phyloP scores from a whole-genome alignment of 768 basidiomycete species.

The Auricularia sp. region DNA sequence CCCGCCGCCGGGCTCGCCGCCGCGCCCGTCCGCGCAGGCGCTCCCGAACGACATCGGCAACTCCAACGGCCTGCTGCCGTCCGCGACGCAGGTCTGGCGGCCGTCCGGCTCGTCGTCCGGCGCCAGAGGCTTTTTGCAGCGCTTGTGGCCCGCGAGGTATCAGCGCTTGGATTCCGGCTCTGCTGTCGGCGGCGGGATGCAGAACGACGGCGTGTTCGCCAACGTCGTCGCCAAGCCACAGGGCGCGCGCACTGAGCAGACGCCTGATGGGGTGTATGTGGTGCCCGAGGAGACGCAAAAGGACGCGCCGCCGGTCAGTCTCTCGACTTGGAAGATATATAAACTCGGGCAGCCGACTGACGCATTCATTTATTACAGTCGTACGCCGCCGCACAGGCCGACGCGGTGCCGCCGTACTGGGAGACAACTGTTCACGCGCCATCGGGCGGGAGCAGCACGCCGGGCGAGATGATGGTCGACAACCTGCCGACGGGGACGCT shows the following conservation, averaged over 20 bases:
- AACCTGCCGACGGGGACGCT: conserved; percentile 77
- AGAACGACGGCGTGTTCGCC: conserved; percentile 92
- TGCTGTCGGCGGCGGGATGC: conserved; percentile 54
- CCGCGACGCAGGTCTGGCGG: conserved; percentile 27
- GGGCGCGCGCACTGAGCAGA: conserved; percentile 1
- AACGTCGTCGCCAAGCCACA: conserved; percentile 88
- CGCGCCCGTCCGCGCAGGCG: conserved; percentile 43
- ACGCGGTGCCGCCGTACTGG: conserved; percentile 92
- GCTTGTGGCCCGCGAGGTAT: conserved; percentile 60
- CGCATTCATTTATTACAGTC: conserved; percentile 35
- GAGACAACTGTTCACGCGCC: conserved; percentile 91
- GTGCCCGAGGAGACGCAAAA: conserved; percentile 76
- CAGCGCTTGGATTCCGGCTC: conserved; percentile 31
- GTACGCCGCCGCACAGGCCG: conserved; percentile 78
- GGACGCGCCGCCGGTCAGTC: conserved; percentile 75
- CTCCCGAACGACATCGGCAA: conserved; percentile 63
- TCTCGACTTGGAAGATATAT: too few species aligned
- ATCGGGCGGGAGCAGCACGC: conserved; percentile 34
- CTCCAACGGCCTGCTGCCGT: conserved; percentile 55
- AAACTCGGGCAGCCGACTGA: too few species aligned
- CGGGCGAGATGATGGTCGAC: conserved; percentile 85
- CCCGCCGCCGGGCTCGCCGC: conserved; percentile 75
- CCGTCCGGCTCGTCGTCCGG: conserved; percentile 31
- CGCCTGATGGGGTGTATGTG: conserved; percentile 31
- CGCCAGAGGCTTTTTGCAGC: conserved; percentile 37